Base-by-base conservation (phyloP, 768 basidiomycete species). In the Mrakia hoshinonis region DNA sequence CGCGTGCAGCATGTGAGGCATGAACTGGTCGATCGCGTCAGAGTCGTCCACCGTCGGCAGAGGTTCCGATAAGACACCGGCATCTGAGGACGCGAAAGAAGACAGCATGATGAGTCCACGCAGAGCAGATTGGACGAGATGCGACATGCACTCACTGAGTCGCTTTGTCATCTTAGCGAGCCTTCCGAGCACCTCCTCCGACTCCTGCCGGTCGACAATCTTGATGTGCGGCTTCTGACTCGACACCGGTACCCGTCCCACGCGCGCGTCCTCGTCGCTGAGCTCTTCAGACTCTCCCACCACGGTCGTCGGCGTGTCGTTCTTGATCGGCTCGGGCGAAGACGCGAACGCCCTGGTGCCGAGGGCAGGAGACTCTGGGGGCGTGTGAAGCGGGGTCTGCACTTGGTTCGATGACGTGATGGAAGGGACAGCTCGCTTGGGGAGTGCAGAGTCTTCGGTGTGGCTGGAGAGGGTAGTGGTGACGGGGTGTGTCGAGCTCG, bases 1-100 rank as follows among this genome's bases (percentile, higher is more conserved):
- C 22, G 81, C 79, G 71, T 88, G 87, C 4, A 88, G 77, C 66
- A 86, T 81, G 74, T 87, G 86, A 18, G 88, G 88, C 22, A 81
- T 78, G 78, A 87, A 87, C 67, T 85, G 85, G 67, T 84, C 82
- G 58, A 81, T 76, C 24, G 79, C 77, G 54, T 78, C 79, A 24
- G 80, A 79, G 72, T 82, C 81, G 49, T 80, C 79, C 18, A 81
- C 79, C 5, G 81, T 81, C 0, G 81, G 80, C 69, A 79, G 77
- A n/a, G 80, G 77, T 64, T 81, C 78, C 12, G 78, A 78, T 1
- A 81, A 68, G 1, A 78, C 81, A 15, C 81, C 81, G 9, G 80
- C 80, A 65, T 80, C 78, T 72, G 67, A 29, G 24, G 34, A 36
- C 26, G 11, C 55, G 12, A 26, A 34, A 6, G 12, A 46, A 34